phyloP scores from a whole-genome alignment of 345 rosid species.

The Eucalyptus viminalis region DNA sequence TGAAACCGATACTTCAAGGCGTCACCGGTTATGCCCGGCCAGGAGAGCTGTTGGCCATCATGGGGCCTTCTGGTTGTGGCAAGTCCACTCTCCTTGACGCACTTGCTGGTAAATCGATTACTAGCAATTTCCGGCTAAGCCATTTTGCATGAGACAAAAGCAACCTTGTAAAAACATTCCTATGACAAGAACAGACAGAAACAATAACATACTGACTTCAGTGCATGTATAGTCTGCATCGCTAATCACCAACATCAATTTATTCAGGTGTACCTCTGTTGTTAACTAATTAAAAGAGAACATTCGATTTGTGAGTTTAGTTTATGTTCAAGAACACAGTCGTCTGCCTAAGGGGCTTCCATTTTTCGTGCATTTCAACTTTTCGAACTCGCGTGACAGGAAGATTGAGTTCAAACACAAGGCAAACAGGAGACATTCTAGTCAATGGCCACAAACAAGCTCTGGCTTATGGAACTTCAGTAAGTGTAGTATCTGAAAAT shows the following conservation, averaged over 20 bases:
- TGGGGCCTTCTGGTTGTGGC: constrained; percentile 64
- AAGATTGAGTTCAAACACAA: constrained; percentile 16
- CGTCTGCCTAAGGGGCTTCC: neutral
- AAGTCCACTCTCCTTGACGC: constrained; percentile 26
- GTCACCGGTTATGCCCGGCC: constrained; percentile 34
- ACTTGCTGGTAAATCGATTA: constrained; percentile 10
- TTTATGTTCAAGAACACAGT: neutral
- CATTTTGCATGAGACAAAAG: neutral
- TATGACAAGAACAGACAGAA: neutral
- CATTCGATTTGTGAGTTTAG: neutral
- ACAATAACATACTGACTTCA: neutral
- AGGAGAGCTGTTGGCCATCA: constrained; percentile 33
- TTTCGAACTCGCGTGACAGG: constrained; percentile 11
- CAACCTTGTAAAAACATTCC: neutral
- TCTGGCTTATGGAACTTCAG: constrained; percentile 46
- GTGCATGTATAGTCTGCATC: neutral
- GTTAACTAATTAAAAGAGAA: neutral
- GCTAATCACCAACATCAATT: neutral
- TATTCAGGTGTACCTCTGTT: neutral
- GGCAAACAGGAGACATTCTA: constrained; percentile 27
- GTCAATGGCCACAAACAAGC: constrained; percentile 32
- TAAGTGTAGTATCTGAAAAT: neutral
- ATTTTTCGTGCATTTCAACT: neutral
- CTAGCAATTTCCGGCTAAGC: neutral
- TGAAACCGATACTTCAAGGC: constrained; percentile 18